Base-by-base conservation (phyloP, 257 asterid species). In the Solanum paucissectum region DNA sequence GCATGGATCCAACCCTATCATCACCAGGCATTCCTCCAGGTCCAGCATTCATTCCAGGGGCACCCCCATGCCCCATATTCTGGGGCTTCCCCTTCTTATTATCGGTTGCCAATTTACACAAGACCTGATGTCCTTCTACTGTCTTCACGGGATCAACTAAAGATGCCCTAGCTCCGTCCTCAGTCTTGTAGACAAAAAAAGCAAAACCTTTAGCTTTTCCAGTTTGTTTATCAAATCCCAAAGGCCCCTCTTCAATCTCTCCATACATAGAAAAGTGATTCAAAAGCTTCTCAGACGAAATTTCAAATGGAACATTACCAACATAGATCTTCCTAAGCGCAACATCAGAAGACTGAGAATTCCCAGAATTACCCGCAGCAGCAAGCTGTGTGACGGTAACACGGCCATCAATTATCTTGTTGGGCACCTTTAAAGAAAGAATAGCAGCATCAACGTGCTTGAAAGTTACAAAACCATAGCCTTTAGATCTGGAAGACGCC, bases 221-320 rank as follows among this genome's bases (percentile, higher is more conserved):
- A 75, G 95, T 92, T 93, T 97, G 99, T 93, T 97, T 97, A 90
- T 97, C 99, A 87, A 97, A 97, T 85, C 99, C 99, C 66, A 97
- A 84, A 1, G 98, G 99, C 81, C 99, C 99, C 88, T 97, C 99
- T 93, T 97, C 99, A 86, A 97, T 95, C 89, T 97, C 99, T 49
- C 99, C 98, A 49, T 89, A 97, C 89, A 89, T 93, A 0, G 98
- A 90, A 82, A 97, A 97, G 38, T 93, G 94, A 79, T 89, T 81
- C 94, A 97, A 90, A 86, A 97, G 55, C 90, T 95, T 94, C 91
- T 97, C 99, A 0, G 98, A 94, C 7, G 94, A 82, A 66, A 97
- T 95, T 92, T 97, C 98, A 83, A 95, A 97, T 1, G 99, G 99
- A 88, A 97, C 92, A 91, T 95, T 95, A 84, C 99, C 99, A 38